Evolutionary conservation across 1,284 basidiomycete genomes (phyloP).

Genomic region (Trametes pubescens): DNA sequence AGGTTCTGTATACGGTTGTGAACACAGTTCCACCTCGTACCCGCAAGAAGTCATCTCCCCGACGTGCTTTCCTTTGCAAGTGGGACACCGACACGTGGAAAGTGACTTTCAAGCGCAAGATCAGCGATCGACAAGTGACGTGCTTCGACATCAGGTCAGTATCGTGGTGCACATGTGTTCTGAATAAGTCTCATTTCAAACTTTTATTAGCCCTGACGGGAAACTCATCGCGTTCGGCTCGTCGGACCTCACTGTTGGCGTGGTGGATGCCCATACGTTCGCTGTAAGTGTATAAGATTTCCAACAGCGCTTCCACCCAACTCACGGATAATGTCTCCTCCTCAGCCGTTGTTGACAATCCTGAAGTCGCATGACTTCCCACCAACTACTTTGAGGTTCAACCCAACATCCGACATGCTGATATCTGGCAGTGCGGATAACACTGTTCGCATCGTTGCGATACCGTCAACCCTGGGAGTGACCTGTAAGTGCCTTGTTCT

Average conservation of each 20-base stretch:
- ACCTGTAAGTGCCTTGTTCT: conserved; percentile 55
- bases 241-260: conserved; percentile 87
- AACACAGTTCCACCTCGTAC: conserved; percentile 72
- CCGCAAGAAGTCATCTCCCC: conserved; percentile 59
- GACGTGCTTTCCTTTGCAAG: conserved; percentile 68
- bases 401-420: conserved; percentile 83
- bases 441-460: conserved; percentile 81
- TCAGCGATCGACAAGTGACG: conserved; percentile 83
- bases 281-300: conserved; percentile 59
- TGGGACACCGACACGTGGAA: conserved; percentile 71
- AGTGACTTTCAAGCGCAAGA: conserved; percentile 61
- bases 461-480: conserved; percentile 66
- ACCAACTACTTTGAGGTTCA: conserved; percentile 90
- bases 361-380: conserved; percentile 96
- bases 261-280: conserved; percentile 85
- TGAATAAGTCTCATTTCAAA: conserved; percentile 11
- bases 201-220: conserved; percentile 86
- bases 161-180: not conserved
- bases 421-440: conserved; percentile 94
- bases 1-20: conserved; percentile 74
- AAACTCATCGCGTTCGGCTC: conserved; percentile 86
- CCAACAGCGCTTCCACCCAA: not conserved
- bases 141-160: conserved; percentile 86
- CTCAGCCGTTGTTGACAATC: conserved; percentile 86
- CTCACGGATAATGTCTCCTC: not conserved